Base-by-base conservation (phyloP, 345 rosid genomes). In the Populus simonii region DNA sequence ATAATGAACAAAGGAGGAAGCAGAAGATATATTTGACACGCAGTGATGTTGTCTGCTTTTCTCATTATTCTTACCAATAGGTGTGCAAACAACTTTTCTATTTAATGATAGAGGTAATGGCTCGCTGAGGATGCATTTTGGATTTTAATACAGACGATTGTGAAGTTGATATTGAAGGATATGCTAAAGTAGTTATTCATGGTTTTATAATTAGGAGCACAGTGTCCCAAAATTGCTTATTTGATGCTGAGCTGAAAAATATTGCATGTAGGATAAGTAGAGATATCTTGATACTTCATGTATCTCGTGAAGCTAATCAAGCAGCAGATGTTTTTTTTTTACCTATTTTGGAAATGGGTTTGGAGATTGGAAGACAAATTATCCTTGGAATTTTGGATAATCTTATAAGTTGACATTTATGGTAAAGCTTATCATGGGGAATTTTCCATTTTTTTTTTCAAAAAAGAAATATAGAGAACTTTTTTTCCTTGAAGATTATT, bases 101-200 rank as follows among this genome's bases (percentile, higher is more conserved):
- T 59, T 49, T 45, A 75, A 49, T 51, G n/a, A 51, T 74, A 13
- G 53, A 61, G 68, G 62, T 36, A 33, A 73, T 71, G 38, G 43
- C 39, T 71, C 31, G 29, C 45, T 39, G 47, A 72, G 61, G 41
- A 10, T 15, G 8, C 15, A 59, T 62, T 15, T 43, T 62, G 5
- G 67, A 20, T 73, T 57, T 16, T 72, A 35, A 53, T 20, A 7
- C 31, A 35, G n/a, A 36, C 39, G 29, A 73, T 8, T 1, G n/a
- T 33, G 61, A 41, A 51, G 61, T 33, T 18, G 13, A 45, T 47
- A 45, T 27, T 70, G 20, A 45, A 70, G 70, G 27, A 57, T 43
- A 53, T 18, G 63, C 41, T 31, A 71, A 55, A 18, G 51, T 13
- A 45, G 51, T 13, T 45, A 45, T 13, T 45, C 17, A 13, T 45